phyloP scores from a whole-genome alignment of 192 early-diverging fungal species.

The Rhizophagus clarus region DNA sequence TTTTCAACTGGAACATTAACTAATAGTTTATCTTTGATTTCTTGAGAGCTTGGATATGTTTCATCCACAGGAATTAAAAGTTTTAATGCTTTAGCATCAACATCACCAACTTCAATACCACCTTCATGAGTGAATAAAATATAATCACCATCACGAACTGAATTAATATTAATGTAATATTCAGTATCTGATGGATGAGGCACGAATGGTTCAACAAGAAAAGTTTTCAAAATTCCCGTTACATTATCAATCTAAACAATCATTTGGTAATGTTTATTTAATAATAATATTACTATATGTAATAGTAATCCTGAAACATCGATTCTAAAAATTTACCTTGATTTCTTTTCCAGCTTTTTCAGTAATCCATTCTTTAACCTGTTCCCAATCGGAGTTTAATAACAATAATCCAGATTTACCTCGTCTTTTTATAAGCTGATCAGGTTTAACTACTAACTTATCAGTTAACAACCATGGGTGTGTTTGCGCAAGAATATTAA shows the following conservation, averaged over 20 bases:
- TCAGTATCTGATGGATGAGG: slow-evolving; percentile 91
- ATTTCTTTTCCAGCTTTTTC: slow-evolving; percentile 86
- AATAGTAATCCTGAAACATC: background rate
- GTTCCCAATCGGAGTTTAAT: slow-evolving; percentile 88
- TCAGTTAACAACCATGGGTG: slow-evolving; percentile 84
- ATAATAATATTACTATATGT: background rate
- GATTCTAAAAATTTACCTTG: slow-evolving; percentile 52
- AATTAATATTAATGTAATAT: slow-evolving; percentile 98
- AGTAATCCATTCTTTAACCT: slow-evolving; percentile 88
- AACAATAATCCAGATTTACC: slow-evolving; percentile 95
- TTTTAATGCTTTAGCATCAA: slow-evolving; percentile 93
- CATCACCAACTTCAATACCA: slow-evolving; percentile 98
- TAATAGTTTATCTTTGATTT: slow-evolving; percentile 70
- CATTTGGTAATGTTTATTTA: no score
- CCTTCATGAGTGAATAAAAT: slow-evolving; percentile 99
- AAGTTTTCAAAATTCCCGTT: slow-evolving; percentile 87
- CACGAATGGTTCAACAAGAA: slow-evolving; percentile 93
- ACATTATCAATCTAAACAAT: slow-evolving; percentile 73
- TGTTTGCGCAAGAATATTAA: slow-evolving; percentile 66
- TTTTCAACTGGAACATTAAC: slow-evolving; percentile 67
- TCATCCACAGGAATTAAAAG: slow-evolving; percentile 82
- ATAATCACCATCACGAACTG: slow-evolving; percentile 91
- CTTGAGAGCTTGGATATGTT: slow-evolving; percentile 67
- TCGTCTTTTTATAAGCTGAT: slow-evolving; percentile 97
- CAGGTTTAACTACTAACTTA: slow-evolving; percentile 96